Base-by-base conservation (phyloP, 805 yeast genomes). In the Sugiyamaella smithiae region DNA sequence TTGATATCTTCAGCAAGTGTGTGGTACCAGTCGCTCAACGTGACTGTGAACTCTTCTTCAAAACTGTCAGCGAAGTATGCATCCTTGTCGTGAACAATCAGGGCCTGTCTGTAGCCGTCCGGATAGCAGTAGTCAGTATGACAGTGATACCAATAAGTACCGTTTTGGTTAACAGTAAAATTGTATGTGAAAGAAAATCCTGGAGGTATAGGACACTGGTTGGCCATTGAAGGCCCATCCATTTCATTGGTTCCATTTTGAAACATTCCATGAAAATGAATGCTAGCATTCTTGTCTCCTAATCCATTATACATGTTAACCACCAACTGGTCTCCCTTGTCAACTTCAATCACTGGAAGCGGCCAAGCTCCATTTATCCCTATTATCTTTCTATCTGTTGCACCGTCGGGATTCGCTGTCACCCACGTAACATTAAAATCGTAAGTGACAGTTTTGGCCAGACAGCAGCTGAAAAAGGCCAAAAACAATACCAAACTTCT, bases 81-180 rank as follows among this genome's bases (percentile, higher is more conserved):
- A 17, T 72, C 73, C 36, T 76, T 80, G 56, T 82, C 85, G 57
- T 84, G 82, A 59, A 91, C 82, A 55, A 91, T 75, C 56, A 90
- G 78, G 25, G 70, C 57, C 48, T 67, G 70, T 19, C 74, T 64
- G 44, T 69, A 59, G 64, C 98, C 98, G 64, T 91, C 97, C 67
- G 90, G 88, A 60, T 88, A 88, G 67, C 89, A 95, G 59, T 89
- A 91, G 20, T 76, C 67, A 26, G 89, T 78, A 70, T 91, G 98
- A 25, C 97, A 86, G 68, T 91, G 98, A 74, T 90, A 91, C 98
- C 97, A 91, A 74, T 74, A 91, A n/a, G 95, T 77, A 61, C 98
- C 98, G 48, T 74, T 80, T 68, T 91, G 96, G 42, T 77, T 78
- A 53, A 89, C 86, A 24, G 96, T 84, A 68, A 91, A 91, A 72